phyloP scores from a whole-genome alignment of 2,329 filamentous ascomycete species.

The Dactylonectria macrodidyma region DNA sequence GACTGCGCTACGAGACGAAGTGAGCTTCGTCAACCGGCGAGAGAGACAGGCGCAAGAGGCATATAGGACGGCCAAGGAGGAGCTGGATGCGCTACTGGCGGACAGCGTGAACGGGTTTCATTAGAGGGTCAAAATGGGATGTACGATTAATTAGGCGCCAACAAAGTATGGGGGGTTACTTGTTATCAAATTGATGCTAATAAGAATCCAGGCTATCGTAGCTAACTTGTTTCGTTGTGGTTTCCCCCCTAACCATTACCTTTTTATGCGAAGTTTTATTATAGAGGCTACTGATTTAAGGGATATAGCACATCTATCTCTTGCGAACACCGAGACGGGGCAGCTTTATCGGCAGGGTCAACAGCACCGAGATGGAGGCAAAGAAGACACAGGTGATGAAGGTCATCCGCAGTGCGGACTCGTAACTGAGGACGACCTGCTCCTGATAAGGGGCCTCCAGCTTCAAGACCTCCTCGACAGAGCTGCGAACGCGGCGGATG shows the following conservation, averaged over 20 bases:
- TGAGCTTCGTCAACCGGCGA: constrained; percentile 82
- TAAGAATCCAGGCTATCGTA: constrained; percentile 18
- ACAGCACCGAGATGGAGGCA: constrained; percentile 61
- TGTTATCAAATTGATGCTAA: constrained; percentile 23
- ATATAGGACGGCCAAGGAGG: constrained; percentile 83
- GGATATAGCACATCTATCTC: constrained; percentile 22
- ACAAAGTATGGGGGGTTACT: constrained; percentile 24
- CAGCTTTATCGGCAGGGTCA: constrained; percentile 68
- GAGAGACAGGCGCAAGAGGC: constrained; percentile 93
- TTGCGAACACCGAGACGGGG: constrained; percentile 65
- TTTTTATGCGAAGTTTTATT: constrained; percentile 12
- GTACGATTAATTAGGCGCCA: constrained; percentile 41
- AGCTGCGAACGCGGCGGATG: constrained; percentile 66
- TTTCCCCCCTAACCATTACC: background rate
- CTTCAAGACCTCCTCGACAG: constrained; percentile 67
- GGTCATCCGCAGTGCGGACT: constrained; percentile 63
- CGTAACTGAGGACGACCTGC: constrained; percentile 71
- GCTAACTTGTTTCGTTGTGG: background rate
- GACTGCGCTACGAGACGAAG: constrained; percentile 84
- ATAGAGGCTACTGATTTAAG: background rate
- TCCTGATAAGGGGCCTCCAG: constrained; percentile 63
- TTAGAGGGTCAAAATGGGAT: constrained; percentile 43
- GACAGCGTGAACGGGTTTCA: constrained; percentile 56
- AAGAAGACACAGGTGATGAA: constrained; percentile 62
- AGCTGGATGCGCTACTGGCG: constrained; percentile 74